These are phyloP conservation scores for Quercus parvula DNA, from an alignment of 306 rosid genomes.

Conservation along the genomic window DNA sequence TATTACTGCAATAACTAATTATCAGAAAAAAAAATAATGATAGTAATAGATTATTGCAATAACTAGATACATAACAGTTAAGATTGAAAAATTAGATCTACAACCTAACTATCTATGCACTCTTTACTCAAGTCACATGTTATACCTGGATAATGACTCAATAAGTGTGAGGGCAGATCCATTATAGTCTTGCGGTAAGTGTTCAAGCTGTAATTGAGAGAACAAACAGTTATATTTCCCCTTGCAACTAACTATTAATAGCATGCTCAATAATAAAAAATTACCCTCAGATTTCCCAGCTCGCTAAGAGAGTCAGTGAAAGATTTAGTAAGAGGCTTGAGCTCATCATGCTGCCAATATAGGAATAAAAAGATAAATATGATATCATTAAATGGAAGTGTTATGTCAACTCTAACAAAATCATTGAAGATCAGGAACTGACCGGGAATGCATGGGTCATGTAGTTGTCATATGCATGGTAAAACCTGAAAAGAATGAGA, in stretches of 20 bases:
- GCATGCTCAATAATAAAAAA: background rate
- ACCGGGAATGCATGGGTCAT: slow-evolving; percentile 96
- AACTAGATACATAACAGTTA: background rate
- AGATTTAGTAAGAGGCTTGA: slow-evolving; percentile 81
- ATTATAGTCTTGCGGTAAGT: slow-evolving; percentile 65
- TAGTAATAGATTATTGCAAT: background rate
- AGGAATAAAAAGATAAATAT: background rate
- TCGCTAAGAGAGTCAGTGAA: slow-evolving; percentile 87
- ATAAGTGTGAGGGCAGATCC: slow-evolving; percentile 95
- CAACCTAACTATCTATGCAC: background rate
- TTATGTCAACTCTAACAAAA: slow-evolving; percentile 8
- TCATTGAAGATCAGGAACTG: slow-evolving; percentile 23
- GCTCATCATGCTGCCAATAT: slow-evolving; percentile 77
- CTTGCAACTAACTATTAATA: slow-evolving; percentile 8
- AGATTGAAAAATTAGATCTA: background rate
- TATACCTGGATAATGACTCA: slow-evolving; percentile 88
- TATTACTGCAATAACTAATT: background rate
- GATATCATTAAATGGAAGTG: slow-evolving; percentile 1
- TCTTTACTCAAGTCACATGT: background rate
- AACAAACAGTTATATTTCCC: slow-evolving; percentile 28
- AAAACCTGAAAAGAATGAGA: slow-evolving; percentile 58
- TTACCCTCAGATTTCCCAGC: slow-evolving; percentile 89
- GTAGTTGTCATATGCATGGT: slow-evolving; percentile 93
- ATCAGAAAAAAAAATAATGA: background rate
- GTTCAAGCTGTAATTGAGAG: slow-evolving; percentile 73